Percentiles rank a stretch among this genome's conserved stretches.
phyloP scores from a whole-genome alignment of 805 yeast species.

The Alloascoidea hylecoeti region DNA sequence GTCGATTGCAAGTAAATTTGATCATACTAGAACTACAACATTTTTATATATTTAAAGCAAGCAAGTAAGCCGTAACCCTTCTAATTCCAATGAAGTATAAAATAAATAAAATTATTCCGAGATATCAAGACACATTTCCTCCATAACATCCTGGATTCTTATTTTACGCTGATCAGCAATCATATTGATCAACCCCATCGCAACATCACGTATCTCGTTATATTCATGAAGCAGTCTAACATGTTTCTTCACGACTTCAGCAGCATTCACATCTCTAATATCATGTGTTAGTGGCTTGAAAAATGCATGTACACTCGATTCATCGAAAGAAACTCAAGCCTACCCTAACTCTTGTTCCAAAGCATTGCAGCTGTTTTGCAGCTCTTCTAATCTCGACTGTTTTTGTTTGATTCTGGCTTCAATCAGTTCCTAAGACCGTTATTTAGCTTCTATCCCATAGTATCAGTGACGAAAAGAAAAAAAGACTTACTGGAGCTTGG shows the following conservation, averaged over 20 bases:
- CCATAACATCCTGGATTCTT: constrained; percentile 30
- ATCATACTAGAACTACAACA: too few species aligned
- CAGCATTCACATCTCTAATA: background rate
- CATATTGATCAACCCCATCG: constrained; percentile 38
- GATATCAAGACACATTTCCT: constrained; percentile 31
- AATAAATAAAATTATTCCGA: too few species aligned
- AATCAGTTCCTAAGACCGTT: background rate
- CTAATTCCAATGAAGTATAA: too few species aligned
- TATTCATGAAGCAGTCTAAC: constrained; percentile 38
- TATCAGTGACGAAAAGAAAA: background rate
- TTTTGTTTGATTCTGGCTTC: background rate
- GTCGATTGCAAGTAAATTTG: too few species aligned
- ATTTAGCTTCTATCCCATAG: background rate
- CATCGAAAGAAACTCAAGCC: background rate
- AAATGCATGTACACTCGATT: background rate
- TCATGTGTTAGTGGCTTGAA: background rate
- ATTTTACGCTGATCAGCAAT: constrained; percentile 45
- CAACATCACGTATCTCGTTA: constrained; percentile 51
- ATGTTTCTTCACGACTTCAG: constrained; percentile 29
- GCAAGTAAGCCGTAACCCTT: too few species aligned
- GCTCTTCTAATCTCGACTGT: background rate
- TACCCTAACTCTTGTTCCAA: background rate
- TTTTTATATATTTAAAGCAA: too few species aligned
- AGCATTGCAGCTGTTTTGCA: background rate
- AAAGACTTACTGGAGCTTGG: background rate